phyloP scores from a whole-genome alignment of 306 rosid genomes.

The Canavalia gladiata region DNA sequence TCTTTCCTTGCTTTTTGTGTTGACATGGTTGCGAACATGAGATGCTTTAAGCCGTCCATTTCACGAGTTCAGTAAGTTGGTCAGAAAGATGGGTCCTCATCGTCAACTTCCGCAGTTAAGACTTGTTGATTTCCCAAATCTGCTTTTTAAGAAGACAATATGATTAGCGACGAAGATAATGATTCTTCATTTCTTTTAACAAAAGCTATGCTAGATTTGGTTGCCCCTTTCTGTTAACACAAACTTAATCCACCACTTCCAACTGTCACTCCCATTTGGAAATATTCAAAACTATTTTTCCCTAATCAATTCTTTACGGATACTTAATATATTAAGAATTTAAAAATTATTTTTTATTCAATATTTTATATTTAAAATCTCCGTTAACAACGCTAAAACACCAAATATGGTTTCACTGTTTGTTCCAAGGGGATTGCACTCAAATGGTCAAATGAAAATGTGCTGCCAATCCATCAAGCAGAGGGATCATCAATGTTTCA shows the following conservation, averaged over 20 bases:
- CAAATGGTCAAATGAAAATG: conserved; percentile 25
- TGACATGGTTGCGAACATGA: not conserved
- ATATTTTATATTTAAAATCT: not conserved
- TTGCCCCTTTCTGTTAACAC: conserved; percentile 26
- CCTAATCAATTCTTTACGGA: not conserved
- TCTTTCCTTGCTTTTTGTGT: not conserved
- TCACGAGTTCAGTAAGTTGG: conserved; percentile 24
- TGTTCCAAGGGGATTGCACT: not conserved
- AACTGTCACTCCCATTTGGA: conserved; percentile 27
- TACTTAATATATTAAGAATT: not conserved
- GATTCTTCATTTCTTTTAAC: conserved; percentile 50
- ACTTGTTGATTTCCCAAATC: conserved; percentile 34
- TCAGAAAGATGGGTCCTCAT: conserved; percentile 33
- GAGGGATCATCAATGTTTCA: not conserved
- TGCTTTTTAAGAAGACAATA: conserved; percentile 44
- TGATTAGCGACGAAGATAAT: conserved; percentile 42
- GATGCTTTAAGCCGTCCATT: not conserved
- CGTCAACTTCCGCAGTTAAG: conserved; percentile 27
- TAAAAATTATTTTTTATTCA: not conserved
- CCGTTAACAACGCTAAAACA: no score
- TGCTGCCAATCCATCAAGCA: conserved; percentile 8
- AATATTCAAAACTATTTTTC: no score
- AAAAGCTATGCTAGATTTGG: conserved; percentile 49
- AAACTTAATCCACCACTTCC: conserved; percentile 1
- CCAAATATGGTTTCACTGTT: no score